Percentiles rank a stretch among this genome's conserved stretches.
Evolutionary conservation across 139 green algal genomes (phyloP).

Genomic region (Chlorella sp.): DNA sequence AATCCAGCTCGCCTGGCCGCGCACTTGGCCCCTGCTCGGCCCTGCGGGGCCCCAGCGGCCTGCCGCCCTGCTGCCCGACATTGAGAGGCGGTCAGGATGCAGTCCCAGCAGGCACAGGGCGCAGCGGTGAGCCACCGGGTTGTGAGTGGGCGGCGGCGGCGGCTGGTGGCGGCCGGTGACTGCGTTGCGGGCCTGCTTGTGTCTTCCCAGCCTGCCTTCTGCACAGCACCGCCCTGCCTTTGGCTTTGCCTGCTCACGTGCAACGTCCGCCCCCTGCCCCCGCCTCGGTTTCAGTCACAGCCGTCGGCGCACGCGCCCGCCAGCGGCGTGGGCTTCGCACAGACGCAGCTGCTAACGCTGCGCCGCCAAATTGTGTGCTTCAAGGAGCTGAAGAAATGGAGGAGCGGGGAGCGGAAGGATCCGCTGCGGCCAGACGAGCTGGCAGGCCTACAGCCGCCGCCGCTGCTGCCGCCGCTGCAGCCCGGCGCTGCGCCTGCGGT

Average conservation of each 20-base stretch:
- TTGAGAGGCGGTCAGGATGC: background rate
- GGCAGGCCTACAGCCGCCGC: constrained; percentile 21
- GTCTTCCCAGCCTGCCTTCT: too few species aligned
- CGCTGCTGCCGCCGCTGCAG: constrained; percentile 7
- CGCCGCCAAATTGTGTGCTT: constrained; percentile 66
- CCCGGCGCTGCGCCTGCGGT: background rate
- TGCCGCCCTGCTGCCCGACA: too few species aligned
- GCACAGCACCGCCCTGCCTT: too few species aligned
- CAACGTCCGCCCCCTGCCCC: too few species aligned
- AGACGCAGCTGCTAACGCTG: constrained; percentile 53
- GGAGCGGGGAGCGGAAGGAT: background rate
- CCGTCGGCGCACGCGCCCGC: background rate
- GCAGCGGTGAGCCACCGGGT: background rate
- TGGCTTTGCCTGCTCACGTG: too few species aligned
- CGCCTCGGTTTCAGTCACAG: background rate
- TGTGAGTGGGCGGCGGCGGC: background rate
- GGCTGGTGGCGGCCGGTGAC: background rate
- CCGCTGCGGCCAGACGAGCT: constrained; percentile 37
- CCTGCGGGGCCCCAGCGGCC: too few species aligned
- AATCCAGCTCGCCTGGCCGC: too few species aligned
- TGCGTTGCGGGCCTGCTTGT: background rate
- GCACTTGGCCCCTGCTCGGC: too few species aligned
- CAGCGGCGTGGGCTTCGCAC: constrained; percentile 52
- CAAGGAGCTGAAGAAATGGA: constrained; percentile 46
- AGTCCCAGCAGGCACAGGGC: background rate